Percentiles rank a stretch among this genome's conserved stretches.
These are phyloP conservation scores for Protea cynaroides DNA, from an alignment of 164 flowering plant species.

Conservation along the genomic window DNA sequence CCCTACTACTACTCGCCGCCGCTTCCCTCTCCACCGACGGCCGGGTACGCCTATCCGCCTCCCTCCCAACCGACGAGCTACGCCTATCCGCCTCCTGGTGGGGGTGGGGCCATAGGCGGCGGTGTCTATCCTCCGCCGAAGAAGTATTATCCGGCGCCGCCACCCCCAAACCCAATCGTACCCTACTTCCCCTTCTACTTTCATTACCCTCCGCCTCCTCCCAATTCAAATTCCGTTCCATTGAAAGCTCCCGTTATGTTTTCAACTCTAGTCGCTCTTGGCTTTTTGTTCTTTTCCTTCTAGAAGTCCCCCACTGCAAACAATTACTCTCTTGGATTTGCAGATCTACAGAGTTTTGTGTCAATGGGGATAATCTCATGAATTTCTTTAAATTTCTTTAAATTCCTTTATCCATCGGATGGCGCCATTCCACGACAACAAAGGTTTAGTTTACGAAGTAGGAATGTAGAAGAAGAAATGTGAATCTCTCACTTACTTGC, in stretches of 20 bases:
- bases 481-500: background rate
- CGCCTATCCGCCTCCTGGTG: slow-evolving; percentile 8
- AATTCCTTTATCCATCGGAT: too few relatives aligned
- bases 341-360: background rate
- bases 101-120: slow-evolving; percentile 16
- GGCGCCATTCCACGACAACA: background rate
- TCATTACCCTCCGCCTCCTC: slow-evolving; percentile 54
- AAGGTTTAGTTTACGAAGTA: background rate
- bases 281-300: slow-evolving; percentile 8
- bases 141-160: slow-evolving; percentile 38
- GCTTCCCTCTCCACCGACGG: slow-evolving; percentile 31
- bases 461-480: too few relatives aligned
- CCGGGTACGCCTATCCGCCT: too few relatives aligned
- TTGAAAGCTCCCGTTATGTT: background rate
- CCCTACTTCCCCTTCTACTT: slow-evolving; percentile 81
- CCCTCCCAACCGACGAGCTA: slow-evolving; percentile 12
- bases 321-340: background rate
- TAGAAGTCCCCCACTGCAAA: background rate
- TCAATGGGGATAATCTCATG: too few relatives aligned
- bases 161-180: slow-evolving; percentile 81
- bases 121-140: slow-evolving; percentile 20
- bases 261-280: background rate
- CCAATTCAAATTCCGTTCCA: background rate
- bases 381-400: too few relatives aligned
- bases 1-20: slow-evolving; percentile 40